Conservation (phyloP, 768 basidiomycete species). For the Brasilioporus rufonigricans region DNA sequence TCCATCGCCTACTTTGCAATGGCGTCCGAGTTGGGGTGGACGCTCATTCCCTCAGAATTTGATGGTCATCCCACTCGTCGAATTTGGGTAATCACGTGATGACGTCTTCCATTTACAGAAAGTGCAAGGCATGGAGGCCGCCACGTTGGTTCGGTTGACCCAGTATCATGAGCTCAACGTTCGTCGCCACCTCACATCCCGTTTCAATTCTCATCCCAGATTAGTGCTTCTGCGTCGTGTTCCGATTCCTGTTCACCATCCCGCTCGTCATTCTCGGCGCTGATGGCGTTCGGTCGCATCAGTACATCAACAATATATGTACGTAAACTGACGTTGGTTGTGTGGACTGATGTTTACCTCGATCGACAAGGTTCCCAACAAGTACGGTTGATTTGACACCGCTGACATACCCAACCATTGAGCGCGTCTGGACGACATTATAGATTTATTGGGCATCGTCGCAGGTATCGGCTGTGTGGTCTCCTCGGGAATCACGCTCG, state of each 20-base stretch:
- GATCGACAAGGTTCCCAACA: slow-evolving; percentile 22
- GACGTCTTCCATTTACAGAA: too few species aligned
- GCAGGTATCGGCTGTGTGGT: slow-evolving; percentile 59
- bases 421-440: neutral
- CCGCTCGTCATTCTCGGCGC: slow-evolving; percentile 64
- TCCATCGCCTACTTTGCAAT: slow-evolving; percentile 50
- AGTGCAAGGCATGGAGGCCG: too few species aligned
- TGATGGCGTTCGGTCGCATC: slow-evolving; percentile 64
- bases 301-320: slow-evolving; percentile 58
- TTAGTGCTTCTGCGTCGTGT: slow-evolving; percentile 67
- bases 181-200: slow-evolving; percentile 25
- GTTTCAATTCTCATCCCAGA: neutral
- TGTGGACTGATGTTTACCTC: neutral
- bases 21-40: slow-evolving; percentile 54
- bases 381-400: slow-evolving; percentile 10
- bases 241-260: slow-evolving; percentile 69
- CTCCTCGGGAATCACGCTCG: slow-evolving; percentile 72
- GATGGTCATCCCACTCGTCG: too few species aligned
- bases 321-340: too few species aligned
- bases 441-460: slow-evolving; percentile 60
- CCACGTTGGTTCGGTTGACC: slow-evolving; percentile 64
- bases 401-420: neutral
- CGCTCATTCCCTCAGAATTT: slow-evolving; percentile 45
- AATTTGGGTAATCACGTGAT: too few species aligned
- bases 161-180: slow-evolving; percentile 86